phyloP scores from a whole-genome alignment of 805 yeast genomes.

The Brettanomyces anomalus region DNA sequence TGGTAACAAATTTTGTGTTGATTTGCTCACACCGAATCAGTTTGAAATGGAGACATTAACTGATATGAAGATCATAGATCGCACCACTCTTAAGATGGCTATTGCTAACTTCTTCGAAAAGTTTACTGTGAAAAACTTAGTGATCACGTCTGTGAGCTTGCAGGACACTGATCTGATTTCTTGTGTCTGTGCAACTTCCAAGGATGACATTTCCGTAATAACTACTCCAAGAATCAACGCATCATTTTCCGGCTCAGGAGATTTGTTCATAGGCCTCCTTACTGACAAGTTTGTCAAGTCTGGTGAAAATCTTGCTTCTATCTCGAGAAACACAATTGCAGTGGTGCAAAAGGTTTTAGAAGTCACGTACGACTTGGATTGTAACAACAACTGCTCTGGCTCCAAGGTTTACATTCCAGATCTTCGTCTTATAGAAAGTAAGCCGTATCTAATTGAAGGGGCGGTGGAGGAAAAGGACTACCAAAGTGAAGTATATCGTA shows the following conservation, averaged over 20 bases:
- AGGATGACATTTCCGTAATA: slow-evolving; percentile 23
- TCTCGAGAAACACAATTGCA: slow-evolving; percentile 32
- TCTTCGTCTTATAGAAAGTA: slow-evolving; percentile 35
- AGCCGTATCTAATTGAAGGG: slow-evolving; percentile 17
- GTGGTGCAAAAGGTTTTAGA: slow-evolving; percentile 34
- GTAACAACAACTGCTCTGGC: slow-evolving; percentile 3
- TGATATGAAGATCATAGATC: slow-evolving; percentile 31
- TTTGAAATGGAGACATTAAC: slow-evolving; percentile 61
- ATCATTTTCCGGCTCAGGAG: slow-evolving; percentile 68
- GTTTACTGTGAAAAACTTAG: slow-evolving; percentile 41
- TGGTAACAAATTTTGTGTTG: slow-evolving; percentile 21
- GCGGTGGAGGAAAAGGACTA: background rate
- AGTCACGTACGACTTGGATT: slow-evolving; percentile 26
- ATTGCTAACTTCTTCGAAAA: slow-evolving; percentile 31
- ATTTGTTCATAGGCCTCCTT: slow-evolving; percentile 55
- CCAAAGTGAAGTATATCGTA: no score
- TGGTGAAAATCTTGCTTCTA: slow-evolving; percentile 17
- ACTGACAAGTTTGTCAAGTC: slow-evolving; percentile 38
- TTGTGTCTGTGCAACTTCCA: slow-evolving; percentile 33
- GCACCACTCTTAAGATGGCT: slow-evolving; percentile 30
- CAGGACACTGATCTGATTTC: slow-evolving; percentile 16
- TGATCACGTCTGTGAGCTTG: slow-evolving; percentile 48
- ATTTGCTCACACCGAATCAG: slow-evolving; percentile 63
- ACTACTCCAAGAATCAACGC: slow-evolving; percentile 46
- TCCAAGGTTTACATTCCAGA: slow-evolving; percentile 30